phyloP scores from a whole-genome alignment of 257 asterid species.

The Linderniella brevidens region DNA sequence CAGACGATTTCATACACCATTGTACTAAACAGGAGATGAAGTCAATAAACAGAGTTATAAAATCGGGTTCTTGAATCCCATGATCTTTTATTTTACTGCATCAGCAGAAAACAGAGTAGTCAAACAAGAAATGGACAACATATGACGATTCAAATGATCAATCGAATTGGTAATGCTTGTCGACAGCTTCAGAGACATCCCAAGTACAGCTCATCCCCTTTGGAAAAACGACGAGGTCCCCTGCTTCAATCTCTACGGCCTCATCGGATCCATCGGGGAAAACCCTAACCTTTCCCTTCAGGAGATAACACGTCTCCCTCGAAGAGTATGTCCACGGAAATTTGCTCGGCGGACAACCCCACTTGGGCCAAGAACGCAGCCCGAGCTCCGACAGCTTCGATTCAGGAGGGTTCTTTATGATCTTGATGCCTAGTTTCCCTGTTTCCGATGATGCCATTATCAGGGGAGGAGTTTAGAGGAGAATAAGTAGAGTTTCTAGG shows the following conservation, averaged over 20 bases:
- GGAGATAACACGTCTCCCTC: slow-evolving; percentile 40
- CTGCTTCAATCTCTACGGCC: slow-evolving; percentile 39
- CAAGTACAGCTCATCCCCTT: slow-evolving; percentile 67
- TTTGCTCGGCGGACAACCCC: slow-evolving; percentile 65
- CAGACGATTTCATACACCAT: too few relatives aligned
- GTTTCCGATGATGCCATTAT: too few relatives aligned
- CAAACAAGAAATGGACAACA: background rate
- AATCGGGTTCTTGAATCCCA: too few relatives aligned
- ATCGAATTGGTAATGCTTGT: slow-evolving; percentile 51
- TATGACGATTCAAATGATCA: too few relatives aligned
- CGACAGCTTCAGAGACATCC: slow-evolving; percentile 53
- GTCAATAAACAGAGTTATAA: too few relatives aligned
- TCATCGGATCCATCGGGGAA: slow-evolving; percentile 39
- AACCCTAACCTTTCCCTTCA: slow-evolving; percentile 56
- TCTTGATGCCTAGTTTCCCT: slow-evolving; percentile 27
- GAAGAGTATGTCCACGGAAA: slow-evolving; percentile 59
- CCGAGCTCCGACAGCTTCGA: slow-evolving; percentile 60
- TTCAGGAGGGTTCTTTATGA: slow-evolving; percentile 53
- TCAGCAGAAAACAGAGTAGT: too few relatives aligned
- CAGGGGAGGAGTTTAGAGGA: too few relatives aligned
- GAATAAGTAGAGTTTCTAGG: too few relatives aligned
- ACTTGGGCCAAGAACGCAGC: slow-evolving; percentile 87
- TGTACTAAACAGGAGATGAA: too few relatives aligned
- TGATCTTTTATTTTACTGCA: too few relatives aligned
- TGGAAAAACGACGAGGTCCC: slow-evolving; percentile 61